Evolutionary conservation across 2,329 filamentous ascomycete species (phyloP).

Genomic region (Hymenoscyphus salicellus): DNA sequence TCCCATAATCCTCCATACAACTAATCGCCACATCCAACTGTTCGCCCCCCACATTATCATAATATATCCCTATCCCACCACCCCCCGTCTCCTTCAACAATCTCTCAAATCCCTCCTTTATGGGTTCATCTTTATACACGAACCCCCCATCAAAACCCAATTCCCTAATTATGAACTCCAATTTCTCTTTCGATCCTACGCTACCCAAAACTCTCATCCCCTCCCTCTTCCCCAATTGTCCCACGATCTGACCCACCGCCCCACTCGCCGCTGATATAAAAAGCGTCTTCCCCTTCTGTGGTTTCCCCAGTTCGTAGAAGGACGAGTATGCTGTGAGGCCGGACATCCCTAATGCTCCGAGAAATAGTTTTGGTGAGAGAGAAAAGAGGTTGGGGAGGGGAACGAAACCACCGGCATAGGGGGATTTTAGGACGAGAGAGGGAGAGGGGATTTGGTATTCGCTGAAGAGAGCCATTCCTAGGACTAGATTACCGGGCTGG

Average conservation of each 20-base stretch:
- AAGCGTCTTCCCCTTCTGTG: slow-evolving; percentile 69
- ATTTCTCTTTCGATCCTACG: slow-evolving; percentile 71
- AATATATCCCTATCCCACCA: slow-evolving; percentile 73
- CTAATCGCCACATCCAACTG: slow-evolving; percentile 65
- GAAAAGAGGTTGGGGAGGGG: slow-evolving; percentile 66
- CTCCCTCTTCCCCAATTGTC: slow-evolving; percentile 70
- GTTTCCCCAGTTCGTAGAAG: slow-evolving; percentile 68
- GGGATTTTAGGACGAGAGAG: slow-evolving; percentile 33
- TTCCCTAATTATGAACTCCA: slow-evolving; percentile 68
- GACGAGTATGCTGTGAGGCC: slow-evolving; percentile 69
- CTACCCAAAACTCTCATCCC: slow-evolving; percentile 70
- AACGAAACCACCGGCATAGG: slow-evolving; percentile 40
- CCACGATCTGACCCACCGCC: slow-evolving; percentile 68
- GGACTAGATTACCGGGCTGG: slow-evolving; percentile 63
- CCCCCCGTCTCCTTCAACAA: slow-evolving; percentile 50
- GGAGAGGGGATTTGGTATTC: slow-evolving; percentile 63
- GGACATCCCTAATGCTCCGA: slow-evolving; percentile 74
- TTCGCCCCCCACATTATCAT: slow-evolving; percentile 75
- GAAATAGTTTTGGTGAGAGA: slow-evolving; percentile 63
- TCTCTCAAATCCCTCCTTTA: slow-evolving; percentile 60
- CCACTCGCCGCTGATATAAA: slow-evolving; percentile 70
- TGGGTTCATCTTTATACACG: slow-evolving; percentile 75
- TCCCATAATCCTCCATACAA: slow-evolving; percentile 59
- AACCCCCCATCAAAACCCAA: slow-evolving; percentile 70
- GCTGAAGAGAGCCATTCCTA: slow-evolving; percentile 55